Base-by-base conservation (phyloP, 202 grass and related monocot species). In the Miscanthus sacchariflorus region DNA sequence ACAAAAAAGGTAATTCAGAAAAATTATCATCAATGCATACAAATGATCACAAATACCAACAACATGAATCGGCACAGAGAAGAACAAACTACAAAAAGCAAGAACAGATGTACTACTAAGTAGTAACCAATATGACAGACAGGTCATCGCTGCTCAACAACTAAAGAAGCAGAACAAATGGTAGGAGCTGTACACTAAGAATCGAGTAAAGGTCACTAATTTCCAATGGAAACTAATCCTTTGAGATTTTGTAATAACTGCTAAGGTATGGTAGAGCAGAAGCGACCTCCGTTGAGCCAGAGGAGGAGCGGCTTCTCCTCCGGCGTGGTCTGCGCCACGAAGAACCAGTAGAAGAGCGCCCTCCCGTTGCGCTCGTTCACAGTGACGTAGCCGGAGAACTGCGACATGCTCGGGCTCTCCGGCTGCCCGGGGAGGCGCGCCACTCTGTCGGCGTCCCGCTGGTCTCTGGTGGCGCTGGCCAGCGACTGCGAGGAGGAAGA, bases 391-490 rank as follows among this genome's bases (percentile, higher is more conserved):
- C 76, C 50, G 10, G 76, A 12, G 33, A 78, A 78, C 52, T 78
- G 76, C 5, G 76, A 78, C 33, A 78, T 33, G 52, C 52, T 61
- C 35, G 52, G 50, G 76, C 52, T 78, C 52, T 40, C 52, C 52
- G 33, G 76, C 35, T 78, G 76, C 52, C 76, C 52, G 1, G 76
- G 76, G 76, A 78, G 76, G 21, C 52, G 33, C 19, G 6, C 76
- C 33, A 78, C 52, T 52, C 93, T 93, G 56, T 93, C 91, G 80
- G 58, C 88, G 58, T 92, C 89, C 88, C 85, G 73, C 70, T 48
- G 35, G n/a, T 56, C 52, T 17, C 15, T 49, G 12, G 12, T 10
- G 42, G 40, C 12, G 45, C 46, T 54, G 50, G 38, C 43, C 63
- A 12, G 18, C 25, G n/a, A 23, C 38, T 6, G 12, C 3, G 65